Percentiles rank a stretch among this genome's conserved stretches.
Conservation (phyloP, 441 rosid genomes). For the Corymbia calophylla region DNA sequence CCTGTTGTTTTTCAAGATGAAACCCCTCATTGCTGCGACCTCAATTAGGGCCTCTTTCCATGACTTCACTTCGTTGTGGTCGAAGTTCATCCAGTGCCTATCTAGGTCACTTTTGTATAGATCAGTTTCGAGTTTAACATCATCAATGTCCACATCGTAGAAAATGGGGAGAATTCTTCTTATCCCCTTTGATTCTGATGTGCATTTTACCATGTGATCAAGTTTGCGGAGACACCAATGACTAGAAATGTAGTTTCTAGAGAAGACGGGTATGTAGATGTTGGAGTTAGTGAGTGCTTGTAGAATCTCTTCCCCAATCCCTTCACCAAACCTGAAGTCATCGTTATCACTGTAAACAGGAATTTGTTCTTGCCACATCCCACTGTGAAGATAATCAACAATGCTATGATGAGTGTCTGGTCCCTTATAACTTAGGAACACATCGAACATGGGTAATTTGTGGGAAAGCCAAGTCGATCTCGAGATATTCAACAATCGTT, state of each 20-base stretch:
- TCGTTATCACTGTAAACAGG: background rate
- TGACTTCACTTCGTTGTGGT: background rate
- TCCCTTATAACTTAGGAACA: background rate
- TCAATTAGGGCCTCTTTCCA: background rate
- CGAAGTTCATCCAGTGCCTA: background rate
- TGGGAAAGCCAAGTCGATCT: background rate
- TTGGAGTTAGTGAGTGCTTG: background rate
- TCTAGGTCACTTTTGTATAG: background rate
- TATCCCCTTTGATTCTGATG: background rate
- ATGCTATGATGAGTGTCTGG: background rate
- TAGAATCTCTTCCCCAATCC: background rate
- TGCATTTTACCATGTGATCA: background rate
- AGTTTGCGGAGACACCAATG: background rate
- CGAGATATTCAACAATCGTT: background rate
- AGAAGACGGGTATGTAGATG: background rate
- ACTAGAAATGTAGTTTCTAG: background rate
- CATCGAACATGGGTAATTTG: background rate
- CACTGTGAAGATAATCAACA: background rate
- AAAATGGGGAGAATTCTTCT: background rate
- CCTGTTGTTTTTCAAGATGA: background rate
- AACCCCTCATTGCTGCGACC: background rate
- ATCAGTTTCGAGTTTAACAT: background rate
- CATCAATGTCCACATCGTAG: background rate
- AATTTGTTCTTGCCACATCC: background rate
- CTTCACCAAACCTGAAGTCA: background rate